phyloP scores from a whole-genome alignment of 2,329 filamentous ascomycete genomes.

The Phialemoniopsis sp. region DNA sequence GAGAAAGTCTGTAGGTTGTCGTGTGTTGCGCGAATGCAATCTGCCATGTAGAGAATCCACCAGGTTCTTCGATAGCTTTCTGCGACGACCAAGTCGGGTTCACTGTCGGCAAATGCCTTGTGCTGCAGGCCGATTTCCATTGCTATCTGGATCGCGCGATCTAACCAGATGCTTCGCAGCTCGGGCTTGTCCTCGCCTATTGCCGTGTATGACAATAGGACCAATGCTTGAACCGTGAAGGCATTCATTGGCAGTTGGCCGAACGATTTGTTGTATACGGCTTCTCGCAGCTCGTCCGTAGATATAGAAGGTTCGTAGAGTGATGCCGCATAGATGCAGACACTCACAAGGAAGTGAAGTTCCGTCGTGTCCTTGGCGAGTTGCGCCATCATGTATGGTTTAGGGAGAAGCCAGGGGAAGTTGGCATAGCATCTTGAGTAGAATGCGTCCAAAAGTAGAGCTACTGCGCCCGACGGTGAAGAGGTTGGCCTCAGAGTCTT shows the following conservation, averaged over 20 bases:
- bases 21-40: slow-evolving; percentile 14
- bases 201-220: slow-evolving; percentile 21
- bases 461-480: slow-evolving; percentile 1
- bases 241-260: slow-evolving; percentile 23
- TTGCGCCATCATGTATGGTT: slow-evolving; percentile 6
- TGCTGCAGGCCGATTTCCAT: slow-evolving; percentile 26
- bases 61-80: slow-evolving; percentile 36
- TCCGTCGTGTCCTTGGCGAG: slow-evolving; percentile 3
- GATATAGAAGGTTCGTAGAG: slow-evolving; percentile 22
- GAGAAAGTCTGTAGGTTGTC: slow-evolving; percentile 17
- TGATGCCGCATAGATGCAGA: slow-evolving; percentile 32
- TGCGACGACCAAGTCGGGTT: slow-evolving; percentile 26
- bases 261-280: slow-evolving; percentile 23
- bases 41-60: slow-evolving; percentile 30
- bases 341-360: slow-evolving; percentile 22
- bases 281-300: slow-evolving; percentile 23
- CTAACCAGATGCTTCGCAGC: slow-evolving; percentile 20
- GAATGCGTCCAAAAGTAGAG: slow-evolving; percentile 18
- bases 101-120: slow-evolving; percentile 22
- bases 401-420: slow-evolving; percentile 10
- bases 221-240: slow-evolving; percentile 26
- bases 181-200: slow-evolving; percentile 21
- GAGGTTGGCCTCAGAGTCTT: slow-evolving; percentile 12
- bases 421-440: slow-evolving; percentile 16
- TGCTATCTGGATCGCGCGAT: slow-evolving; percentile 22